Conservation (phyloP, 768 basidiomycete genomes). For the Cytidiella melzeri region DNA sequence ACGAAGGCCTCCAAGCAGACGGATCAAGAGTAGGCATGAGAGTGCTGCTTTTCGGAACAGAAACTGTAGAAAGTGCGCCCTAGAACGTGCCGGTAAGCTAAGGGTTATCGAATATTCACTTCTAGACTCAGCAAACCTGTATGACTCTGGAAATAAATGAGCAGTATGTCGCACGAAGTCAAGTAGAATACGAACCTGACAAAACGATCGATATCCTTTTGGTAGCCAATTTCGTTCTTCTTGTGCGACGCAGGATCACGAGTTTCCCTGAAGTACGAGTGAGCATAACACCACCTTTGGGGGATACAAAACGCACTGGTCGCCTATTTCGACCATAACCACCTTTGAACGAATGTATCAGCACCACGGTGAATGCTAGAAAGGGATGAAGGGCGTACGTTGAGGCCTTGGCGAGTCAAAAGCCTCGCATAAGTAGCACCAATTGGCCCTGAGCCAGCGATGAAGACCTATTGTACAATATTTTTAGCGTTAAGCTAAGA, state of each 20-base stretch:
- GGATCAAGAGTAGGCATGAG: slow-evolving; percentile 13
- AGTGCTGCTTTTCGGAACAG: slow-evolving; percentile 11
- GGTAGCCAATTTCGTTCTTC: slow-evolving; percentile 30
- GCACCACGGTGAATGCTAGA: no score
- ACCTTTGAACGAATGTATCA: slow-evolving; percentile 15
- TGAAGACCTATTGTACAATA: slow-evolving; percentile 27
- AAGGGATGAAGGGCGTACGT: no score
- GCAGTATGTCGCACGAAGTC: neutral
- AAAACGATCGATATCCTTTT: slow-evolving; percentile 30
- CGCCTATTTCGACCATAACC: slow-evolving; percentile 10
- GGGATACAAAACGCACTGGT: slow-evolving; percentile 1
- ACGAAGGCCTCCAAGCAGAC: slow-evolving; percentile 6
- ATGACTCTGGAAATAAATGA: neutral
- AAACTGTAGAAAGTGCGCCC: slow-evolving; percentile 15
- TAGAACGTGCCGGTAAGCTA: neutral
- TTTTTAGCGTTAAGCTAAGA: no score
- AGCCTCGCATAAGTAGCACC: slow-evolving; percentile 23
- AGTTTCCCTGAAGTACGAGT: neutral
- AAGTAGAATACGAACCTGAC: slow-evolving; percentile 17
- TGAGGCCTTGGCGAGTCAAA: no score
- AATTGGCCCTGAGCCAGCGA: slow-evolving; percentile 28
- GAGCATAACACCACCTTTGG: neutral
- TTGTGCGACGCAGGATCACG: slow-evolving; percentile 20
- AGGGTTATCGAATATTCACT: slow-evolving; percentile 1
- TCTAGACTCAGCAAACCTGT: slow-evolving; percentile 5